Percentiles rank a stretch among this genome's conserved stretches.
Conservation (phyloP, 345 rosid genomes). For the Salix arbutifolia region DNA sequence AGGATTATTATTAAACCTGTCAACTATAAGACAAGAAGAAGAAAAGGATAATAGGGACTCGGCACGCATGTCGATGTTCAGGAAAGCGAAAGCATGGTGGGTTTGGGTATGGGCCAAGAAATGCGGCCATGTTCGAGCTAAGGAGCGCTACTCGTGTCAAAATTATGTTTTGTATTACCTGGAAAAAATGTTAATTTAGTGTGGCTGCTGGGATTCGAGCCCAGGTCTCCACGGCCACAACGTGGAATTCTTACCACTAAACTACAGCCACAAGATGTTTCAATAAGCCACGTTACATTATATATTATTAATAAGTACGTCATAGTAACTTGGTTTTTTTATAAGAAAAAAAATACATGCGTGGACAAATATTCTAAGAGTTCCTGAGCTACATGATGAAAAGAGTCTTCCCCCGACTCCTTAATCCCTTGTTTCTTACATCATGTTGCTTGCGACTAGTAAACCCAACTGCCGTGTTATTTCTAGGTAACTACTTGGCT, state of each 20-base stretch:
- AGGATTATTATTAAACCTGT: background rate
- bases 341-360: too few relatives aligned
- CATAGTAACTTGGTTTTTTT: too few relatives aligned
- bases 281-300: fast-evolving
- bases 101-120: background rate
- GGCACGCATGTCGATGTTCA: background rate
- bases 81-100: background rate
- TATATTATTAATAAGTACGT: too few relatives aligned
- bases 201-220: conserved; percentile 96
- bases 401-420: too few relatives aligned
- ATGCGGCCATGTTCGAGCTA: background rate
- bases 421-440: too few relatives aligned
- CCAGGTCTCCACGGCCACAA: conserved; percentile 93
- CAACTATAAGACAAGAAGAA: background rate
- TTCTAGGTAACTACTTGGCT: too few relatives aligned
- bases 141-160: background rate
- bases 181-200: background rate
- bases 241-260: conserved; percentile 81
- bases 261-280: conserved; percentile 47
- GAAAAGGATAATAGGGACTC: background rate
- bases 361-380: too few relatives aligned
- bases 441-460: too few relatives aligned
- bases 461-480: too few relatives aligned
- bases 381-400: too few relatives aligned
- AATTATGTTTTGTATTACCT: background rate